Evolutionary conservation across 768 basidiomycete species (phyloP), one percentile per base, ranked within the genome.

Genomic region (Podaxis rugospora): DNA sequence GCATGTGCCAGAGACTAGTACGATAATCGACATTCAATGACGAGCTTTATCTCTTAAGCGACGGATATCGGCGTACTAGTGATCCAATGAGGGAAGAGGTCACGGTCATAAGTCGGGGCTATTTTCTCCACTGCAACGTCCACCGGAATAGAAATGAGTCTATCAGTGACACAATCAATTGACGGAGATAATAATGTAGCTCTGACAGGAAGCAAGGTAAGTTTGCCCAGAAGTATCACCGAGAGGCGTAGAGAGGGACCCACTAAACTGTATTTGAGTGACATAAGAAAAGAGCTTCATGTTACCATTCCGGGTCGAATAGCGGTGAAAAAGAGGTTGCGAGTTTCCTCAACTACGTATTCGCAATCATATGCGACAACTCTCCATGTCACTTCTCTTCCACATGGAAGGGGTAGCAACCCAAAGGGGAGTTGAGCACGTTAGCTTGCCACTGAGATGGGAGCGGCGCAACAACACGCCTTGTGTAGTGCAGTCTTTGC

Each of bases 81-180:
- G 55, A 78, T 75, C 82, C 82, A 83, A 21, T 72, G 74, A 51
- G 74, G 72, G 73, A 83, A 84, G 49, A 69, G 64, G 57, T 70
- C 67, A 7, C 83, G 70, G 9, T 67, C 59, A 61, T 75, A 77
- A 0, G 72, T 66, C 6, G 74, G 73, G 7, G 16, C 9, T 35
- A 16, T 14, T 36, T 18, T 53, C 35, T 53, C 35, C 2, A 36
- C 16, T 10, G 28, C 35, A 37, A 53, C 51, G 1, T 28, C 21
- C 35, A 25, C 50, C 9, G 9, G 32, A 28, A 25, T 35, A 18
- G 6, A 53, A 37, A 32, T 1, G 28, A n/a, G 51, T 28, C 18
- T 53, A 51, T 23, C 28, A n/a, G 1, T 5, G 25, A 28, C 14
- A n/a, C 13, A 51, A 6, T 6, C 11, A 9, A 23, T 51, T 32